A percentile compares a stretch with the other conserved stretches of the same genome.
These are phyloP conservation scores for Geranium rotundifolium DNA, from an alignment of 345 rosid species.

Conservation along the genomic window DNA sequence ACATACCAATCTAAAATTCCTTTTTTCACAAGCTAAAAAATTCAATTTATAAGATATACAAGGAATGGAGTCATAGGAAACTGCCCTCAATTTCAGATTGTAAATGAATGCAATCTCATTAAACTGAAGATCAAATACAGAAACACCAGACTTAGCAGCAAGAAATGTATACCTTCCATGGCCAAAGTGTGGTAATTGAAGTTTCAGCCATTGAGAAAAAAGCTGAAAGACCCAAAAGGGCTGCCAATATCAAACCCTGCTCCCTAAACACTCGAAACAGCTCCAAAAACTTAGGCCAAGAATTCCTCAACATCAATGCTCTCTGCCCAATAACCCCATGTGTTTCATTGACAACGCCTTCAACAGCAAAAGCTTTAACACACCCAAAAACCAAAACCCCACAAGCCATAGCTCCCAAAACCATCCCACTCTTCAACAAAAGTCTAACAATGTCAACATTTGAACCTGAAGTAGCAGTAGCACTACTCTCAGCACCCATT, in stretches of 20 bases:
- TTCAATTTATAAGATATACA: too few species aligned
- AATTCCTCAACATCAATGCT: conserved; percentile 41
- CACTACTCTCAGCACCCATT: conserved; percentile 11
- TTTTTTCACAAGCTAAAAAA: too few species aligned
- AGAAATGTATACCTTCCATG: conserved; percentile 62
- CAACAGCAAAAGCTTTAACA: conserved; percentile 53
- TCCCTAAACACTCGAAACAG: conserved; percentile 62
- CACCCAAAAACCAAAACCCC: conserved; percentile 49
- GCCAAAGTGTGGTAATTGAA: conserved; percentile 85
- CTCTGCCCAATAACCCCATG: conserved; percentile 60
- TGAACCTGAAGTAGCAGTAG: conserved; percentile 4
- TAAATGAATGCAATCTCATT: background rate
- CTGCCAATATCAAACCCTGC: conserved; percentile 69
- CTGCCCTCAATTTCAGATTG: background rate
- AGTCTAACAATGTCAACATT: conserved; percentile 29
- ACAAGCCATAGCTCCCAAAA: conserved; percentile 53
- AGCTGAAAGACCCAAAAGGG: conserved; percentile 67
- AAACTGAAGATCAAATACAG: background rate
- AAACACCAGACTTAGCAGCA: background rate
- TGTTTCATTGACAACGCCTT: conserved; percentile 54
- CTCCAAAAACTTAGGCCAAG: conserved; percentile 65
- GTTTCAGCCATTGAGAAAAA: conserved; percentile 97
- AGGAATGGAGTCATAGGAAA: too few species aligned
- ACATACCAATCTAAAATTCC: too few species aligned
- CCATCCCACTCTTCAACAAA: conserved; percentile 35